phyloP scores from a whole-genome alignment of 495 filamentous ascomycete genomes.

The Gamarada debralockiae region DNA sequence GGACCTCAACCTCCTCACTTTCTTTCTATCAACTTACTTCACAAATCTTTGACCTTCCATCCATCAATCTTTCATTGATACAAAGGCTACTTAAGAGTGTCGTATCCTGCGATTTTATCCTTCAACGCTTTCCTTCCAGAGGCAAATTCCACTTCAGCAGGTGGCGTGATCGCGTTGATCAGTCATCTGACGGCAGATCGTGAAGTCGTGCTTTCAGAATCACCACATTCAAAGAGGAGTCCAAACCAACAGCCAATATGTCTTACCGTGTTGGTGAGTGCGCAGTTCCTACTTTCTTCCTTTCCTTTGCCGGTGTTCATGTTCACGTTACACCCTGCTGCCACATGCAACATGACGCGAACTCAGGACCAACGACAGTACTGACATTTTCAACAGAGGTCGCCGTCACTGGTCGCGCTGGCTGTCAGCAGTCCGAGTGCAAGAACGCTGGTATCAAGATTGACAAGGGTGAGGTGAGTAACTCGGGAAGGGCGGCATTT shows the following conservation, averaged over 20 bases:
- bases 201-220: neutral
- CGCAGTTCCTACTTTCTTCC: neutral
- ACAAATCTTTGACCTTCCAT: too few relatives aligned
- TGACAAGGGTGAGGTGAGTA: constrained; percentile 46
- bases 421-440: constrained; percentile 17
- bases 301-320: neutral
- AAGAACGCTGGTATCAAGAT: constrained; percentile 48
- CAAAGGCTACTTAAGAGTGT: too few relatives aligned
- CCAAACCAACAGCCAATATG: constrained; percentile 11
- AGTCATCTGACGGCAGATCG: too few relatives aligned
- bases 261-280: constrained; percentile 24
- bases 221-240: neutral
- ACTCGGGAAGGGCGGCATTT: too few relatives aligned
- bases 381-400: constrained; percentile 17
- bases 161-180: too few relatives aligned
- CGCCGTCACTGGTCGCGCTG: constrained; percentile 17
- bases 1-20: too few relatives aligned
- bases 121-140: too few relatives aligned
- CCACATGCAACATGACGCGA: neutral
- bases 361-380: too few relatives aligned
- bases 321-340: neutral
- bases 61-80: too few relatives aligned
- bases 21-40: too few relatives aligned
- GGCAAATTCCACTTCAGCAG: too few relatives aligned
- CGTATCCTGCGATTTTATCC: too few relatives aligned